A percentile compares a stretch with the other conserved stretches of the same genome.
Conservation (phyloP, 192 early-diverging fungal genomes). For the Mortierella antarctica region DNA sequence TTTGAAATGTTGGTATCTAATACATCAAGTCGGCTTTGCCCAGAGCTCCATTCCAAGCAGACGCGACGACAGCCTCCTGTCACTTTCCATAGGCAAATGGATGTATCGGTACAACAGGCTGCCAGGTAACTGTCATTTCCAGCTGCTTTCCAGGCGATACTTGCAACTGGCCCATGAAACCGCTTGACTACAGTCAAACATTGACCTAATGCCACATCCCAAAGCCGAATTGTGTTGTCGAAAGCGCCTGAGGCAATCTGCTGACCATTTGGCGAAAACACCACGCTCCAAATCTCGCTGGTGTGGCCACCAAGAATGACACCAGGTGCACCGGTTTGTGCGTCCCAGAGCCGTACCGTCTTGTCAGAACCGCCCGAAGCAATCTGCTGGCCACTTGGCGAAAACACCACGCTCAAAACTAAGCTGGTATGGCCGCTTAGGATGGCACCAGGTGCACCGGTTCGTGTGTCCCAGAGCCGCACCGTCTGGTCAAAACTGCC, state of each 20-base stretch:
- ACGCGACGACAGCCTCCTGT: too few relatives aligned
- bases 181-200: not conserved
- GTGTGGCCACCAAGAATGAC: not conserved
- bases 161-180: not conserved
- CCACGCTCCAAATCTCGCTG: not conserved
- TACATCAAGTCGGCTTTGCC: too few relatives aligned
- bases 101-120: not conserved
- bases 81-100: too few relatives aligned
- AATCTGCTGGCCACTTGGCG: too few relatives aligned
- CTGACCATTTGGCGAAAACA: too few relatives aligned
- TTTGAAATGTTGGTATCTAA: too few relatives aligned
- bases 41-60: too few relatives aligned
- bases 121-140: not conserved
- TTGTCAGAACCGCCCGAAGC: too few relatives aligned
- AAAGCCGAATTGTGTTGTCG: not conserved
- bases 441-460: not conserved
- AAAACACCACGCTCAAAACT: too few relatives aligned
- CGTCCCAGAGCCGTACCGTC: too few relatives aligned
- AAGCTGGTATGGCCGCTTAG: too few relatives aligned
- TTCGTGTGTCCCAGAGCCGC: not conserved
- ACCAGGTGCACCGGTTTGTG: too few relatives aligned
- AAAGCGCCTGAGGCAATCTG: not conserved
- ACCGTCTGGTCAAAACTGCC: not conserved
- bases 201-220: not conserved
- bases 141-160: not conserved